Base-by-base conservation (phyloP, 371 early-diverging fungal genomes). In the Mortierella sp. region DNA sequence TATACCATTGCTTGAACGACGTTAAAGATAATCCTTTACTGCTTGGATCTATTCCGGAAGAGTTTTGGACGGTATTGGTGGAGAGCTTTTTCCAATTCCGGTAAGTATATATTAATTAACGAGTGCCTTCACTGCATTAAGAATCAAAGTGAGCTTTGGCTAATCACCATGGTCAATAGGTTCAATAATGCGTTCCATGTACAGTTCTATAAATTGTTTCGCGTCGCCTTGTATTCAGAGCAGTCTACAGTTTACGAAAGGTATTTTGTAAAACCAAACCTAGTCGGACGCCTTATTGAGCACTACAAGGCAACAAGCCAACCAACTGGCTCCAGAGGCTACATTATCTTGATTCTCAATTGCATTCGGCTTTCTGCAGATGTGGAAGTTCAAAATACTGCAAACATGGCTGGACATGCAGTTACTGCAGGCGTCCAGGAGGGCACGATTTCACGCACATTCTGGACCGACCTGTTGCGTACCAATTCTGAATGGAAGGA, bases 171-270 rank as follows among this genome's bases (percentile, higher is more conserved):
- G 13, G 9, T 17, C 26, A 12, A 15, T 65, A 80, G 81, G 5
- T 80, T 80, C 68, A 80, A 80, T 64, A 80, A 70, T 37, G 81
- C 81, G 12, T 80, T 70, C 43, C 81, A 80, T 68, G 81, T 80
- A 2, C 81, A 75, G 13, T 80, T 80, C 57, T 80, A 80, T 72
- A 80, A 80, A 34, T 51, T 80, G 58, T 74, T 80, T 70, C 64
- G 81, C 0, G 71, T 75, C 17, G 75, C 68, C 4, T 64, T 80
- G 12, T 80, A 75, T 28, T 74, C 81, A 2, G 71, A 80, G 31
- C 75, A 68, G 17, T 47, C 47, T 6, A 15, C 28, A 2, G 72
- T 75, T 7, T 80, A 75, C 40, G 62, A 80, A 28, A 68, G 66
- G 3, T 71, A 75, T 34, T 75, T 74, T 61, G 61, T 75, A 8